phyloP scores from a whole-genome alignment of 345 rosid species.

The Brassica cretica region DNA sequence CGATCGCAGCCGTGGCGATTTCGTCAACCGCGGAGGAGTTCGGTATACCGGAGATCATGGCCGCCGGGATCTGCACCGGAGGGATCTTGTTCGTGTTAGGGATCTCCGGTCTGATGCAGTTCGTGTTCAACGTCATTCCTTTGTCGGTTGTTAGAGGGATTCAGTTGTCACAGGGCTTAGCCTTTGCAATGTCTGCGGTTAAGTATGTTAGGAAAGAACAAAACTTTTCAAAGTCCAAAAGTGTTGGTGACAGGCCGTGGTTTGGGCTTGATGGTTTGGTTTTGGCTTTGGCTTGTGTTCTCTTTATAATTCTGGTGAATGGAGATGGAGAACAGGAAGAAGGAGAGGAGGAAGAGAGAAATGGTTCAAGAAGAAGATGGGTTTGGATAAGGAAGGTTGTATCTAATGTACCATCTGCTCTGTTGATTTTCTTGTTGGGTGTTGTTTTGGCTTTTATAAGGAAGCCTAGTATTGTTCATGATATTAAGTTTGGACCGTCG shows the following conservation, averaged over 20 bases:
- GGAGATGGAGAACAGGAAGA: conserved; percentile 59
- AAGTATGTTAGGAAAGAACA: conserved; percentile 66
- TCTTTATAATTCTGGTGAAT: conserved; percentile 57
- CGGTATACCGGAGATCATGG: conserved; percentile 76
- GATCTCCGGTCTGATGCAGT: conserved; percentile 73
- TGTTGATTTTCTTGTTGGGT: conserved; percentile 67
- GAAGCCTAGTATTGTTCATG: conserved; percentile 49
- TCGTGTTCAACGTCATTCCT: conserved; percentile 63
- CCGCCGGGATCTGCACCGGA: conserved; percentile 73
- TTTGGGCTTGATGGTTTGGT: conserved; percentile 78
- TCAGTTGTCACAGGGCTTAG: conserved; percentile 78
- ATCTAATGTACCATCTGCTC: conserved; percentile 65
- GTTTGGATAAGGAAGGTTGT: conserved; percentile 40
- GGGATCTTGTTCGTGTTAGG: conserved; percentile 65
- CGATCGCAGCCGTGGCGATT: conserved; percentile 76
- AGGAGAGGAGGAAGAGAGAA: conserved; percentile 23
- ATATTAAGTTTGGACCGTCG: conserved; percentile 65
- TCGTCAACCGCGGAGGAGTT: conserved; percentile 48
- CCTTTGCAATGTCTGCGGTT: conserved; percentile 77
- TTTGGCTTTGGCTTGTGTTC: conserved; percentile 62
- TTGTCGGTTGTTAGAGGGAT: conserved; percentile 77
- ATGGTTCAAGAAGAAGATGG: conserved; percentile 18
- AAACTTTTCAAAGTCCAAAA: conserved; percentile 63
- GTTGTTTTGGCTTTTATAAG: conserved; percentile 64
- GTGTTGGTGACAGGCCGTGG: conserved; percentile 61